Base-by-base conservation (phyloP, 441 rosid species). In the Euphorbia schlechtendalii region DNA sequence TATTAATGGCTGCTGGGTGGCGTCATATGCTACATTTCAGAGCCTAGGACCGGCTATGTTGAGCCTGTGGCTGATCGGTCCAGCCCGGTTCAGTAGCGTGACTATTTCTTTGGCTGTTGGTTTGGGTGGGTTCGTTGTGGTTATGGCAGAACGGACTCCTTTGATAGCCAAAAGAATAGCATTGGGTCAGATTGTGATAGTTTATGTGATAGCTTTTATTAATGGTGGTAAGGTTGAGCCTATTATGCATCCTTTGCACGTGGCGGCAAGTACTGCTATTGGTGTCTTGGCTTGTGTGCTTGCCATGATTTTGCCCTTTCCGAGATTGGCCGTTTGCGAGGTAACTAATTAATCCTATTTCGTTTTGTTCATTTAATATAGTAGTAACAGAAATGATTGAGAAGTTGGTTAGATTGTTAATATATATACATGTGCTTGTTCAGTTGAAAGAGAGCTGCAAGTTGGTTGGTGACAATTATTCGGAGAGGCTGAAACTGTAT, bases 261-360 rank as follows among this genome's bases (percentile, higher is more conserved):
- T 89, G 11, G 96, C 96, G 0, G 85, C 85, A 0, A 87, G 93
- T 70, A 89, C 98, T 1, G 88, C 84, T 1, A 68, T 86, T 25
- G 98, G 96, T 10, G 90, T 76, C 61, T 8, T 80, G 14, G 93
- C 96, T 56, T 84, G 89, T 59, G 78, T 82, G 59, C 63, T 87
- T 56, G 92, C 98, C 59, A 73, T 87, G 72, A 46, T 81, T 67
- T 17, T 87, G 49, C 96, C 98, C 4, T 81, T 66, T 71, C 98
- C 98, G 41, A 81, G 96, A 68, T 73, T 88, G 56, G 96, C 96
- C 55, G 76, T 78, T 62, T 53, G 69, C 28, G 86, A 89, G 96
- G 98, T 92, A 83, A 63, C 59, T 65, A 61, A n/a, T n/a, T n/a
- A n/a, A n/a, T n/a, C n/a, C n/a, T n/a, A n/a, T n/a, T n/a, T n/a